Evolutionary conservation across 139 green algal species (phyloP), one percentile per base, ranked within the genome.

Genomic region (Chlorella sp.): DNA sequence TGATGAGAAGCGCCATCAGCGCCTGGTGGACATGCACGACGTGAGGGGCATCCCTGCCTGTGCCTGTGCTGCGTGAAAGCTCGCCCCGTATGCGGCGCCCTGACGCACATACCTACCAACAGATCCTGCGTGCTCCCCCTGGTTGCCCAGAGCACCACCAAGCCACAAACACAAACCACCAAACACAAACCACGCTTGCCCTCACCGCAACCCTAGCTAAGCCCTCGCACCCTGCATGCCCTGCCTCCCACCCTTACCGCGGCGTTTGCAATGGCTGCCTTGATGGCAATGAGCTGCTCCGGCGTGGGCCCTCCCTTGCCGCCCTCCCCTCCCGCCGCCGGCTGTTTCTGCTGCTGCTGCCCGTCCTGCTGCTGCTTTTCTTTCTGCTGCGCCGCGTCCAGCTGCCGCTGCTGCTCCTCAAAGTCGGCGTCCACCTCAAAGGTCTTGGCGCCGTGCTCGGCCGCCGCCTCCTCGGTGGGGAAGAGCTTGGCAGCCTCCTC

Each of bases 181-280:
- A n/a, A n/a, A n/a, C n/a, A n/a, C n/a, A n/a, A n/a, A n/a, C n/a
- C n/a, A n/a, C n/a, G n/a, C n/a, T n/a, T n/a, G n/a, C n/a, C n/a
- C n/a, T n/a, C n/a, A n/a, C n/a, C n/a, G n/a, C n/a, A n/a, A n/a
- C n/a, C n/a, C n/a, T n/a, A n/a, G n/a, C n/a, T n/a, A n/a, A n/a
- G n/a, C n/a, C n/a, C n/a, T n/a, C n/a, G n/a, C n/a, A n/a, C n/a
- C n/a, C n/a, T n/a, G n/a, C n/a, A n/a, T n/a, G n/a, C n/a, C n/a
- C n/a, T n/a, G n/a, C n/a, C n/a, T n/a, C 3, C 3, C 27, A 14
- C 27, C 63, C 67, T 2, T 17, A 72, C 67, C 67, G 89, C 85
- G 29, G 85, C 86, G 35, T 91, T 92, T 0, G 91, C 92, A 73
- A 98, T 97, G 10, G 91, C 91, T 2, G 90, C 93, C 77, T 95